phyloP scores from a whole-genome alignment of 495 filamentous ascomycete genomes.

The Chaetomium tenue region DNA sequence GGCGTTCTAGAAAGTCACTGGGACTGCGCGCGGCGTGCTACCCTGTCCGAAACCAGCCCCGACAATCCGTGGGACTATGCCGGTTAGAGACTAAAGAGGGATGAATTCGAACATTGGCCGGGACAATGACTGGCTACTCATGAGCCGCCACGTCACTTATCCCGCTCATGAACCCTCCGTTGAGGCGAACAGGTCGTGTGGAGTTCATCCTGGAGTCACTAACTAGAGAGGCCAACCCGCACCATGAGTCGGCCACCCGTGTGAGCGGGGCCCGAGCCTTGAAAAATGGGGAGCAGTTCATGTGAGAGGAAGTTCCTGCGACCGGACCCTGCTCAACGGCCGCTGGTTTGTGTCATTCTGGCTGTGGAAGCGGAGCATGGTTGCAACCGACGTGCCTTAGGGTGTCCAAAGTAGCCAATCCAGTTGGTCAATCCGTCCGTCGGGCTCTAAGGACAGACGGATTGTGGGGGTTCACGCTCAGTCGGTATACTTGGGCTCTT shows the following conservation, averaged over 20 bases:
- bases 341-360: constrained; percentile 9
- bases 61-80: constrained; percentile 10
- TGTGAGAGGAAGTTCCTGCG: constrained; percentile 36
- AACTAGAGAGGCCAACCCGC: constrained; percentile 10
- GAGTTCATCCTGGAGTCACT: constrained; percentile 18
- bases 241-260: constrained; percentile 8
- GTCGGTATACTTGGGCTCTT: background rate
- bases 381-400: constrained; percentile 16
- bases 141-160: constrained; percentile 34
- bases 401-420: background rate
- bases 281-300: constrained; percentile 31
- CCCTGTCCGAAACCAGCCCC: background rate
- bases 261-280: constrained; percentile 16
- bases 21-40: background rate
- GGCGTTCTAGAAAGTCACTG: constrained; percentile 16
- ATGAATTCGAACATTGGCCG: background rate
- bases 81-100: background rate
- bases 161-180: constrained; percentile 24
- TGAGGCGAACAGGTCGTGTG: constrained; percentile 17
- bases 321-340: constrained; percentile 22
- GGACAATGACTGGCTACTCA: constrained; percentile 30
- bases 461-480: constrained; percentile 1
- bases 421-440: constrained; percentile 1
- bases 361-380: constrained; percentile 23
- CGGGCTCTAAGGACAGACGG: background rate